These are phyloP conservation scores for Nicotiana otophora DNA, from an alignment of 257 asterid species.

Conservation along the genomic window DNA sequence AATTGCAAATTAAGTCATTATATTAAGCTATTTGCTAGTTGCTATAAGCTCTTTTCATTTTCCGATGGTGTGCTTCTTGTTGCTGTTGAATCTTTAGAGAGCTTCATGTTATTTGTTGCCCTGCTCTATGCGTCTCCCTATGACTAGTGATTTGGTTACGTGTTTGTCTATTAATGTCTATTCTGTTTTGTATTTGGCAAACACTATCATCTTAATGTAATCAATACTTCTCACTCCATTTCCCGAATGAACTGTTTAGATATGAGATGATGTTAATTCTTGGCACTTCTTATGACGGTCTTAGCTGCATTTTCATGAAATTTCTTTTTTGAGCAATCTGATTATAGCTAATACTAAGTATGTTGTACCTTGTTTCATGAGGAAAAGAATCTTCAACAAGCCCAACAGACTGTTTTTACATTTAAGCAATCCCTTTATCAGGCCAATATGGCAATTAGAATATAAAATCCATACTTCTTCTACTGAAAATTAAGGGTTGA, in stretches of 20 bases:
- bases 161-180: not conserved
- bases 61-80: not conserved
- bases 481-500: not conserved
- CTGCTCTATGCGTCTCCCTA: not conserved
- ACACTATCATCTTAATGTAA: not conserved
- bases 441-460: not conserved
- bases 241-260: not conserved
- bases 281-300: not conserved
- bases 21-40: not conserved
- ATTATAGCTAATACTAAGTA: not conserved
- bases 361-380: not conserved
- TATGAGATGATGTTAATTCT: not conserved
- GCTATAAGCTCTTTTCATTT: not conserved
- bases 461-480: not conserved
- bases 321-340: not conserved
- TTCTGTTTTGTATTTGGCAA: not conserved
- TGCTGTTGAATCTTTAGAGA: not conserved
- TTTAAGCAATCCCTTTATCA: not conserved
- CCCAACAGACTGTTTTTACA: not conserved
- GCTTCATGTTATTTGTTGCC: not conserved
- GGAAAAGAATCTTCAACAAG: not conserved
- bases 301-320: not conserved
- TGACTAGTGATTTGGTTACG: not conserved
- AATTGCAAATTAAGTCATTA: not conserved
- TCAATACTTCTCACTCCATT: not conserved